These are phyloP conservation scores for Aureobasidium sp. DNA, from an alignment of 2,329 filamentous ascomycete genomes.

Conservation along the genomic window DNA sequence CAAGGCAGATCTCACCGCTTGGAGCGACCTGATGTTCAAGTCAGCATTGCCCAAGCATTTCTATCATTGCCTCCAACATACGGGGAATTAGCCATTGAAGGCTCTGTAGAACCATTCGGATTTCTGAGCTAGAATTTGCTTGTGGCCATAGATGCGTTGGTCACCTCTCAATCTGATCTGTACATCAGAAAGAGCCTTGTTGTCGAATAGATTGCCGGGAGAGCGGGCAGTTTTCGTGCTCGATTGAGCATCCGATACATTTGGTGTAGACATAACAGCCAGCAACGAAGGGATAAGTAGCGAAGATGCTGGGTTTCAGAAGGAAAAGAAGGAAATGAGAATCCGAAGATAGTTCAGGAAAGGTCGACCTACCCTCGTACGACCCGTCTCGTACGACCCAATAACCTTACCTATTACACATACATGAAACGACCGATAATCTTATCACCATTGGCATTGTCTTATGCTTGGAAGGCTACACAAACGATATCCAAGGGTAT, in stretches of 20 bases:
- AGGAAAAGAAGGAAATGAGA: no score
- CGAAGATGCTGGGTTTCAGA: no score
- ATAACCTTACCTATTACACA: no score
- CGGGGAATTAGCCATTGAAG: neutral
- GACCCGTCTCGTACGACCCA: no score
- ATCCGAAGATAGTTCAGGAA: no score
- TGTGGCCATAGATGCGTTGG: conserved; percentile 4
- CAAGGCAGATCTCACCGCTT: neutral
- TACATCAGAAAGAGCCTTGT: neutral
- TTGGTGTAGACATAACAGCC: no score
- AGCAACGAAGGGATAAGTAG: no score
- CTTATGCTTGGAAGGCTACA: no score
- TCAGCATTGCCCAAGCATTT: neutral
- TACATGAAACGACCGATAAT: no score
- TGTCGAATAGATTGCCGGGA: neutral
- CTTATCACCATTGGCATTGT: no score
- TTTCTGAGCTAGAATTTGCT: neutral
- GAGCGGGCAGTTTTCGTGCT: neutral
- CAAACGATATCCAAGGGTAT: neutral
- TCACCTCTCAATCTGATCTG: neutral
- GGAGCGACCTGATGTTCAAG: neutral
- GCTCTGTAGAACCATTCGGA: conserved; percentile 1
- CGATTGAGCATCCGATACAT: no score
- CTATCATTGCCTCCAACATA: neutral
- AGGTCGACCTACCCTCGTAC: no score